Conservation (phyloP, 2,329 filamentous ascomycete species). For the Colletotrichum zoysiae region DNA sequence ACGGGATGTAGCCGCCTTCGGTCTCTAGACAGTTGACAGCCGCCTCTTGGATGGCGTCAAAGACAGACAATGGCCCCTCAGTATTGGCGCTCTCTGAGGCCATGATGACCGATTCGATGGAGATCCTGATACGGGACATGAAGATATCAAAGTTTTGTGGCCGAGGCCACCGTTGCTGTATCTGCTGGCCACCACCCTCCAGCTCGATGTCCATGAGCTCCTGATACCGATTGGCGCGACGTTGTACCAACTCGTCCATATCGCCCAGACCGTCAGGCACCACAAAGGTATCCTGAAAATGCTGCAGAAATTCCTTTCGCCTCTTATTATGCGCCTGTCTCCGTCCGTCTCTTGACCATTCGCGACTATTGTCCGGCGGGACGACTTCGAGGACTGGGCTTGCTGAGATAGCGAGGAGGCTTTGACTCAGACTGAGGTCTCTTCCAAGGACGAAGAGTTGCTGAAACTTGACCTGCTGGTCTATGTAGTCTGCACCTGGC, state of each 20-base stretch:
- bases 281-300: slow-evolving; percentile 38
- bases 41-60: slow-evolving; percentile 34
- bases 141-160: slow-evolving; percentile 33
- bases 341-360: slow-evolving; percentile 22
- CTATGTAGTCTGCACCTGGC: slow-evolving; percentile 21
- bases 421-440: slow-evolving; percentile 33
- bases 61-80: slow-evolving; percentile 26
- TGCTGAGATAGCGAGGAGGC: slow-evolving; percentile 31
- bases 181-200: neutral
- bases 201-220: slow-evolving; percentile 11
- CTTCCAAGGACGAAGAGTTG: slow-evolving; percentile 38
- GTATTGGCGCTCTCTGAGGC: slow-evolving; percentile 27
- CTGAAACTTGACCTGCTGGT: slow-evolving; percentile 29
- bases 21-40: slow-evolving; percentile 27
- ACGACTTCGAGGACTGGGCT: slow-evolving; percentile 18
- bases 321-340: slow-evolving; percentile 29
- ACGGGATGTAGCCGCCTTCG: slow-evolving; percentile 30
- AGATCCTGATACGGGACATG: slow-evolving; percentile 37
- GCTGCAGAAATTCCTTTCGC: slow-evolving; percentile 34
- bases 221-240: slow-evolving; percentile 26
- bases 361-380: slow-evolving; percentile 32
- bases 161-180: slow-evolving; percentile 39
- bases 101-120: slow-evolving; percentile 39
- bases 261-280: slow-evolving; percentile 41
- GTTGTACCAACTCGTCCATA: slow-evolving; percentile 38